phyloP scores from a whole-genome alignment of 306 rosid species.

The Cucumis cinereus region DNA sequence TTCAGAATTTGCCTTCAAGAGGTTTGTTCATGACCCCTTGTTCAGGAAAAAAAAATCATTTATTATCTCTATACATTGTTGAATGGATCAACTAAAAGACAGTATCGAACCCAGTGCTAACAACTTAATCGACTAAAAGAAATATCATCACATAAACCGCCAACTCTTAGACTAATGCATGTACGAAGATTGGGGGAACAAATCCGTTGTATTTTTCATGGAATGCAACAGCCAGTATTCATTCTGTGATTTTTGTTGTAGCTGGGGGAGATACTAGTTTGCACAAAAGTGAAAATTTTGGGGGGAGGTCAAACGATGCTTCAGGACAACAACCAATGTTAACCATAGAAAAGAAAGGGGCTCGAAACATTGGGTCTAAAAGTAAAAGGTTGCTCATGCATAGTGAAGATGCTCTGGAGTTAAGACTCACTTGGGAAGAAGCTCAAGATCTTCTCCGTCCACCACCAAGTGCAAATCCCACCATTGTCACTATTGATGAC shows the following conservation, averaged over 20 bases:
- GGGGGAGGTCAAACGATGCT: slow-evolving; percentile 28
- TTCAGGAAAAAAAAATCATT: neutral
- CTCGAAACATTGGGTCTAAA: slow-evolving; percentile 83
- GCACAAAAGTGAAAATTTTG: slow-evolving; percentile 37
- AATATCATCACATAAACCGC: neutral
- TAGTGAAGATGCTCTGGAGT: slow-evolving; percentile 74
- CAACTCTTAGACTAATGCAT: neutral
- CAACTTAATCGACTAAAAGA: neutral
- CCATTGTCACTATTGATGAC: slow-evolving; percentile 74
- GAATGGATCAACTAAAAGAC: neutral
- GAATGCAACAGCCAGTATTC: slow-evolving; percentile 24
- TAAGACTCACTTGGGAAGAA: slow-evolving; percentile 96
- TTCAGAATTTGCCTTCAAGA: slow-evolving; percentile 45
- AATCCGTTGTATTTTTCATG: neutral
- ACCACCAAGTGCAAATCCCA: slow-evolving; percentile 66
- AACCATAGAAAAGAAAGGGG: slow-evolving; percentile 58
- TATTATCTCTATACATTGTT: neutral
- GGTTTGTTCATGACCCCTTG: slow-evolving; percentile 30
- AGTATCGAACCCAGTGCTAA: neutral
- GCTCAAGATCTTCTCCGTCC: slow-evolving; percentile 98
- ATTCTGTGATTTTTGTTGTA: slow-evolving; percentile 23
- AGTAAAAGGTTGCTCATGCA: slow-evolving; percentile 74
- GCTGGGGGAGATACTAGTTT: slow-evolving; percentile 31
- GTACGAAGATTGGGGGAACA: too few relatives aligned
- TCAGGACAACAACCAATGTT: slow-evolving; percentile 29